Conservation (phyloP, 2,329 filamentous ascomycete species). For the Triangularia verruculosa region DNA sequence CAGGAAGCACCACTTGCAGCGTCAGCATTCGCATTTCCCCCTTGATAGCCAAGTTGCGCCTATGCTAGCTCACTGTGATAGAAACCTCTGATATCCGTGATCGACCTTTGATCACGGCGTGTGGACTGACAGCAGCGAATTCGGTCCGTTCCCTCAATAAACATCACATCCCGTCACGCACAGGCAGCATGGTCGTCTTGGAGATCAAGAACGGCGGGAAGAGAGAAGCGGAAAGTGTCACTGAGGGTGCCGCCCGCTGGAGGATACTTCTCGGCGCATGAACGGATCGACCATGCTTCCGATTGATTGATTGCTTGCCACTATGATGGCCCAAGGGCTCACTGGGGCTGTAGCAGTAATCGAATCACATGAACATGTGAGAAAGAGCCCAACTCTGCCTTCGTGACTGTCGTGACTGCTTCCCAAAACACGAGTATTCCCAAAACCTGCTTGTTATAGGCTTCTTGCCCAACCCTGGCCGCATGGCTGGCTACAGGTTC, state of each 20-base stretch:
- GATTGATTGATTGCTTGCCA: neutral
- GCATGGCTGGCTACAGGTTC: too few relatives aligned
- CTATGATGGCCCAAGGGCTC: neutral
- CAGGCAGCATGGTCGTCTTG: neutral
- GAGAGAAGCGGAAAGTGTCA: neutral
- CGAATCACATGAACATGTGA: too few relatives aligned
- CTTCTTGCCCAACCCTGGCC: too few relatives aligned
- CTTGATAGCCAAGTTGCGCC: neutral
- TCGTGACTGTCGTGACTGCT: too few relatives aligned
- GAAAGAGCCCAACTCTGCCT: too few relatives aligned
- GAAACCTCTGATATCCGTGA: neutral
- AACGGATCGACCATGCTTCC: conserved; percentile 9
- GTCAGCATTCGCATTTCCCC: neutral
- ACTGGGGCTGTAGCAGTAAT: too few relatives aligned
- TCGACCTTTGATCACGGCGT: neutral
- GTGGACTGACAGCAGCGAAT: neutral
- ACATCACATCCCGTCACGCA: conserved; percentile 1
- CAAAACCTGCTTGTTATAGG: too few relatives aligned
- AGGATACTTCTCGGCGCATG: conserved; percentile 4
- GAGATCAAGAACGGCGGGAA: neutral
- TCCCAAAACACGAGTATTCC: too few relatives aligned
- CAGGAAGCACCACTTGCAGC: neutral
- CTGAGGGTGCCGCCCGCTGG: neutral
- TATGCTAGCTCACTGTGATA: neutral
- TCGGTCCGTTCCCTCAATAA: neutral